A percentile compares a stretch with the other conserved stretches of the same genome.
phyloP scores from a whole-genome alignment of 306 rosid genomes.

The Purshia tridentata region DNA sequence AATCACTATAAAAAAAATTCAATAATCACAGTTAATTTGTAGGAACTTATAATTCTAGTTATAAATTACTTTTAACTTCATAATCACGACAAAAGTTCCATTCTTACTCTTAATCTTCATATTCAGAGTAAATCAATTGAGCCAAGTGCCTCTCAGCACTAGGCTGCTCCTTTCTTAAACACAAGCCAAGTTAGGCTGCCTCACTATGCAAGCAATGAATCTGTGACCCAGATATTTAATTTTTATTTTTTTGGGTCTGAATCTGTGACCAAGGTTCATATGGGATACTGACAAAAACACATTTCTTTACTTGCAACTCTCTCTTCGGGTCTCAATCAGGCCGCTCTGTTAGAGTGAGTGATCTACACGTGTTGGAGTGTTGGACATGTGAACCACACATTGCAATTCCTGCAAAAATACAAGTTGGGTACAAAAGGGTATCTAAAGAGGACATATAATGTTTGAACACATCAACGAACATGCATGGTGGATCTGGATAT shows the following conservation, averaged over 20 bases:
- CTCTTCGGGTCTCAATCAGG: background rate
- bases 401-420: background rate
- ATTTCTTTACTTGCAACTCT: slow-evolving; percentile 10
- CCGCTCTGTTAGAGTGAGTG: background rate
- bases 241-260: background rate
- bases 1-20: too few species aligned
- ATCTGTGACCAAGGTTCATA: background rate
- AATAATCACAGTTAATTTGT: too few species aligned
- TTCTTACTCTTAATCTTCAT: too few species aligned
- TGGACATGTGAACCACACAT: slow-evolving; percentile 31
- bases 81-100: too few species aligned
- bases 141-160: background rate
- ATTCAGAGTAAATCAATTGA: background rate
- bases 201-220: background rate
- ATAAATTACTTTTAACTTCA: too few species aligned
- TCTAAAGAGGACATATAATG: slow-evolving; percentile 35
- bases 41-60: too few species aligned
- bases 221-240: background rate
- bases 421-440: slow-evolving; percentile 24
- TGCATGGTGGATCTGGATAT: background rate
- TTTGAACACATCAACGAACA: slow-evolving; percentile 32
- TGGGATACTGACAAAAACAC: slow-evolving; percentile 5
- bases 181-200: background rate
- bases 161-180: background rate
- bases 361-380: slow-evolving; percentile 23